Conservation (phyloP, 495 filamentous ascomycete genomes). For the Neurospora terricola region DNA sequence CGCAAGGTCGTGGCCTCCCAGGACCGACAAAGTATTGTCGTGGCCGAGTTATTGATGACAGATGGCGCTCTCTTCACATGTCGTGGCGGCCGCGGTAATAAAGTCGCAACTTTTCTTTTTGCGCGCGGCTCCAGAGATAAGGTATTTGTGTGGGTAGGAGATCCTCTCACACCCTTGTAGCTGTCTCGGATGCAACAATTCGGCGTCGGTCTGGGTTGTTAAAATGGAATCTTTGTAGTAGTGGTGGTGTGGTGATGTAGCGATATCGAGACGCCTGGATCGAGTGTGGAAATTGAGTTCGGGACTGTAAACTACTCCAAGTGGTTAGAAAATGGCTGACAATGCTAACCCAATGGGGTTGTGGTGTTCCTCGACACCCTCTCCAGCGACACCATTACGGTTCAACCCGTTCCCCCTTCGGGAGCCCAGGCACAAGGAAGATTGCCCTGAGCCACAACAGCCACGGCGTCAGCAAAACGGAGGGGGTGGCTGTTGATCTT, state of each 20-base stretch:
- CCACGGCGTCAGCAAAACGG: not conserved
- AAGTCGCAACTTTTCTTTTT: not conserved
- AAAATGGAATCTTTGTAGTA: not conserved
- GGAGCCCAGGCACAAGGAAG: not conserved
- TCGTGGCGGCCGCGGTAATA: not conserved
- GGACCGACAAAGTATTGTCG: not conserved
- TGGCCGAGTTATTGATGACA: not conserved
- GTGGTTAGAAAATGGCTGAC: not conserved
- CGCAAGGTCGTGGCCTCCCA: not conserved
- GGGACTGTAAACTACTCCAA: not conserved
- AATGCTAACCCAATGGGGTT: not conserved
- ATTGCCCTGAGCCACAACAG: not conserved
- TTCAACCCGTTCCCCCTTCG: not conserved
- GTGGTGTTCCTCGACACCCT: not conserved
- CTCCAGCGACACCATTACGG: not conserved
- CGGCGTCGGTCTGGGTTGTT: not conserved
- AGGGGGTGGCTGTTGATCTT: not conserved
- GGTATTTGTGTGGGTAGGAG: not conserved
- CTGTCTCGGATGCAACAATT: not conserved
- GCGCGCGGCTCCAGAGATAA: not conserved
- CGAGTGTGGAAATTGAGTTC: not conserved
- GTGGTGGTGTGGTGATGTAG: not conserved
- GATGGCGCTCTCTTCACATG: not conserved
- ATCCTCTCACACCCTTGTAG: not conserved
- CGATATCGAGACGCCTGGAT: not conserved